These are phyloP conservation scores for Magnusiomyces fungicola DNA, from an alignment of 1,139 yeast species.

Conservation along the genomic window DNA sequence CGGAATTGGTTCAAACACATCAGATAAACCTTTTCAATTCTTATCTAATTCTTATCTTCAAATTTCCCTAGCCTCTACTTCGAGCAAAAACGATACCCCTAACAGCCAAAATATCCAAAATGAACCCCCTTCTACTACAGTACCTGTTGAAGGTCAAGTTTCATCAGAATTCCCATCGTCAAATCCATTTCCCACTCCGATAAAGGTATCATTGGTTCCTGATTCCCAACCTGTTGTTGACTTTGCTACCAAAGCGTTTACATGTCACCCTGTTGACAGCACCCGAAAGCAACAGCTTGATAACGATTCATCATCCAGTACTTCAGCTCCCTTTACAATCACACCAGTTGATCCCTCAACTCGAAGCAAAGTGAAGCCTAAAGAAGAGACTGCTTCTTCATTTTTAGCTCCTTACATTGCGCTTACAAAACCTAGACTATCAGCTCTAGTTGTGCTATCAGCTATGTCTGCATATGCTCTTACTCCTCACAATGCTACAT, in stretches of 20 bases:
- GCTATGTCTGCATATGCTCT: constrained; percentile 91
- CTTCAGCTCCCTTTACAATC: neutral
- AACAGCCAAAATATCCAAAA: neutral
- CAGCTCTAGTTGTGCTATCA: constrained; percentile 80
- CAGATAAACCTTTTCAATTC: neutral
- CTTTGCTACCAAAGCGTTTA: constrained; percentile 12
- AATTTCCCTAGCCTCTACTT: neutral
- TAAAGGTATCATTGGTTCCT: neutral
- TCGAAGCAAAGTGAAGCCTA: neutral
- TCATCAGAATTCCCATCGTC: constrained; percentile 1
- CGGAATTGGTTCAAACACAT: too few relatives aligned
- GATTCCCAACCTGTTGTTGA: constrained; percentile 9
- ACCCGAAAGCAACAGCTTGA: neutral
- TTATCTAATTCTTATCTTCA: neutral
- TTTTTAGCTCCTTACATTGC: constrained; percentile 46
- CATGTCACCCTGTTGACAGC: constrained; percentile 5
- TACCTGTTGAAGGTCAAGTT: neutral
- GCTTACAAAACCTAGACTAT: constrained; percentile 80
- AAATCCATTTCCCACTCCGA: constrained; percentile 12
- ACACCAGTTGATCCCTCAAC: constrained; percentile 3
- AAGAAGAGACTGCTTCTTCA: neutral
- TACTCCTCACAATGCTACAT: constrained; percentile 72
- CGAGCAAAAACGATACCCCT: neutral
- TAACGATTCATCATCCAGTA: neutral
- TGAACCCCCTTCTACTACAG: too few relatives aligned